These are phyloP conservation scores for Vitis riparia DNA, from an alignment of 164 flowering plant species.

Conservation along the genomic window DNA sequence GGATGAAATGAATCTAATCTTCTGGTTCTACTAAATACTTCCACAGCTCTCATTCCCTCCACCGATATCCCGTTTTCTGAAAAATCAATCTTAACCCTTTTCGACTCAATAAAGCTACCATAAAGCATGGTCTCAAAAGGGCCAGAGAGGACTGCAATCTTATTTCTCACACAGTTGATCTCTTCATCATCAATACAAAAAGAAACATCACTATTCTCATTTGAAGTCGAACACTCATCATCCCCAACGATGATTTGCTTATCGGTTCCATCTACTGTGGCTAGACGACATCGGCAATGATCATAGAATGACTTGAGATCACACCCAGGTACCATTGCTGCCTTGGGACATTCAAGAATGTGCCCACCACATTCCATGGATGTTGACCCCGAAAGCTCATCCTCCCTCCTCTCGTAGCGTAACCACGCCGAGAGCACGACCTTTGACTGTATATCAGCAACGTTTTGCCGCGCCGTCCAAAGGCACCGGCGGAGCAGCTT, in stretches of 20 bases:
- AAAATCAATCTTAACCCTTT: constrained; percentile 53
- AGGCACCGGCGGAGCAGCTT: constrained; percentile 68
- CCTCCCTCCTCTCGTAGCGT: constrained; percentile 76
- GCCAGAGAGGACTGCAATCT: constrained; percentile 58
- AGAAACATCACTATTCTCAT: constrained; percentile 40
- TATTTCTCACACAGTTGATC: constrained; percentile 49
- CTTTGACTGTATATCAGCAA: constrained; percentile 65
- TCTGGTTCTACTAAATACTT: constrained; percentile 57
- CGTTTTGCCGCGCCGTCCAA: constrained; percentile 55
- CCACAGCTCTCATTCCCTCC: constrained; percentile 64
- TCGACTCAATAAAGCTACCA: constrained; percentile 65
- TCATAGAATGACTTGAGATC: constrained; percentile 38
- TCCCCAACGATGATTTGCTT: neutral
- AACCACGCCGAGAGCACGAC: constrained; percentile 79
- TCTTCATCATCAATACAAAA: constrained; percentile 59
- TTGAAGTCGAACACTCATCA: constrained; percentile 27
- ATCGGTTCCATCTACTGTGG: neutral
- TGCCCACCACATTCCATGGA: constrained; percentile 48
- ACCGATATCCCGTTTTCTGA: constrained; percentile 56
- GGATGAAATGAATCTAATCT: constrained; percentile 46
- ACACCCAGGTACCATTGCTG: constrained; percentile 50
- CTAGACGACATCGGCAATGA: constrained; percentile 37
- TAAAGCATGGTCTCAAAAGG: constrained; percentile 68
- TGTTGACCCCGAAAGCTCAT: constrained; percentile 52
- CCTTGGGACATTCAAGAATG: constrained; percentile 51